Base-by-base conservation (phyloP, 225 moss, liverwort and hornwort species). In the Thuidium tamariscinum region DNA sequence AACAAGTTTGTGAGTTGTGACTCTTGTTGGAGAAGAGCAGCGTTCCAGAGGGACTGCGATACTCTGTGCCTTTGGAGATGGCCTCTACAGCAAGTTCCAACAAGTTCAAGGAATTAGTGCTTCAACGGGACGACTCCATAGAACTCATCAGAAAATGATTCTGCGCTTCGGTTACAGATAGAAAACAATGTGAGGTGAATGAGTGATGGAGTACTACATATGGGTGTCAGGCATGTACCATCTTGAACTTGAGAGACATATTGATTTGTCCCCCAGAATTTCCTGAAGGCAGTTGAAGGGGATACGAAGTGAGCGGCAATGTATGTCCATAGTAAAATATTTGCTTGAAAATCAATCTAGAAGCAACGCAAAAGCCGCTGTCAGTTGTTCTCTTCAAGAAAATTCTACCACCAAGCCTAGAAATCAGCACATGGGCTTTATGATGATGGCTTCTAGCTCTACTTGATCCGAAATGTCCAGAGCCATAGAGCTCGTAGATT, bases 161-260 rank as follows among this genome's bases (percentile, higher is more conserved):
- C 55, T 44, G 56, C 55, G 36, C 74, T 87, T 44, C 55, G 42
- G 32, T 46, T 36, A 12, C 62, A 39, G 37, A 30, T 19, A n/a
- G 36, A 34, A 83, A 46, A 72, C 25, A 68, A 59, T 46, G 48
- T 37, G 82, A 76, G 37, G 48, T 77, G 63, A 63, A 62, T 39
- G 32, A 23, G 30, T 88, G 83, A 70, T 57, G 34, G 42, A 66
- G 44, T n/a, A 61, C 48, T 34, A 80, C 27, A 18, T 8, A 52
- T 82, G 81, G n/a, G 81, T 66, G 79, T 5, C 54, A 79, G 54
- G 63, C 60, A 49, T 59, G n/a, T 57, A 86, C 89, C 81, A 83
- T 83, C 56, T 83, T 86, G 62, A 90, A 90, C 80, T 79, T 86
- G 61, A 88, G 82, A 80, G 89, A 74, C 61, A 89, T 71, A 10